Percentiles rank a stretch among this genome's conserved stretches.
Conservation (phyloP, 1,139 yeast genomes). For the Diutina mesorugosa region DNA sequence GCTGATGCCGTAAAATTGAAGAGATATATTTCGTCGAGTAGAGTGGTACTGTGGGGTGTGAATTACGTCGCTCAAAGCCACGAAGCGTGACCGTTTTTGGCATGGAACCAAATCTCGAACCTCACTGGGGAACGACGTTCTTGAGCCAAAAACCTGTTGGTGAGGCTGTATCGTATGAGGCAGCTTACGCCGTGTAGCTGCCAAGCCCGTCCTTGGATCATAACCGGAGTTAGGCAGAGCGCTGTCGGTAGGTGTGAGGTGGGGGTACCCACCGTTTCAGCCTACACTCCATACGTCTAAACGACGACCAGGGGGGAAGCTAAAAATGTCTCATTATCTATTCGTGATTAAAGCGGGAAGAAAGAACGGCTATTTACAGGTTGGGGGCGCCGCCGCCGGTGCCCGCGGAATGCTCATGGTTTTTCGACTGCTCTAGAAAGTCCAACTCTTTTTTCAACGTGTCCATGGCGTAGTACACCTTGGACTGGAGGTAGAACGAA, state of each 20-base stretch:
- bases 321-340: background rate
- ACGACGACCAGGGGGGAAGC: background rate
- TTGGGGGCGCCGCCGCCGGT: slow-evolving; percentile 4
- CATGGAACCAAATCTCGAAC: too few relatives aligned
- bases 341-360: background rate
- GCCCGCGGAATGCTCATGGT: slow-evolving; percentile 10
- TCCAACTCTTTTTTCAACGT: slow-evolving; percentile 33
- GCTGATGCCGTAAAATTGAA: too few relatives aligned
- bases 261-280: background rate
- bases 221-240: background rate
- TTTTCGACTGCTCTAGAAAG: slow-evolving; percentile 22
- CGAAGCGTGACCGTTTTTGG: too few relatives aligned
- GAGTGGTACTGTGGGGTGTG: too few relatives aligned
- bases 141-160: too few relatives aligned
- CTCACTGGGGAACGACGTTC: too few relatives aligned
- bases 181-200: too few relatives aligned
- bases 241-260: background rate
- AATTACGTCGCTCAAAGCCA: too few relatives aligned
- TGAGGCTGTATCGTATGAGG: too few relatives aligned
- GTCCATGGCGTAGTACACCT: slow-evolving; percentile 63
- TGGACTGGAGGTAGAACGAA: slow-evolving; percentile 82
- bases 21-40: too few relatives aligned
- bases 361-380: background rate
- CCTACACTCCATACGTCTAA: background rate
- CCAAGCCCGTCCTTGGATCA: too few relatives aligned